These are phyloP conservation scores for Fusarium subglutinans DNA, from an alignment of 2,329 filamentous ascomycete genomes.

Conservation along the genomic window DNA sequence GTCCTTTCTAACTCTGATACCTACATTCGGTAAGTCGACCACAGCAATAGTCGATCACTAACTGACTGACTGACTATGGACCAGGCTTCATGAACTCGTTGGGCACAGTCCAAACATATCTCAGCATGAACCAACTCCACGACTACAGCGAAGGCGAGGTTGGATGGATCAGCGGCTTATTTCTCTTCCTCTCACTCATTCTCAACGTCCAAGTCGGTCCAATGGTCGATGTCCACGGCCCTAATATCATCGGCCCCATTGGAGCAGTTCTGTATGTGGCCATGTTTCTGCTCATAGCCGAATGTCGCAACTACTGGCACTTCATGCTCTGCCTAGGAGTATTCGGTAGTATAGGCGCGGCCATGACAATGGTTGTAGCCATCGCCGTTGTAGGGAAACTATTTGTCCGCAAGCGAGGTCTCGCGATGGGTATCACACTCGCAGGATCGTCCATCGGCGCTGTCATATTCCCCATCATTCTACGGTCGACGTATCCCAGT, in stretches of 20 bases:
- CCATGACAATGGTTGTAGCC: conserved; percentile 49
- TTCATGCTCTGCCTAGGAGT: conserved; percentile 57
- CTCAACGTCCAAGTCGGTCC: conserved; percentile 59
- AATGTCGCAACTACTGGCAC: conserved; percentile 59
- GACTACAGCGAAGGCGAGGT: conserved; percentile 54
- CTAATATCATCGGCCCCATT: conserved; percentile 50
- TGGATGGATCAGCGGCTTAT: conserved; percentile 60
- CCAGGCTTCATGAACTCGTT: conserved; percentile 58
- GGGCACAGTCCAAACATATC: conserved; percentile 59
- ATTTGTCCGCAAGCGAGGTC: conserved; percentile 37
- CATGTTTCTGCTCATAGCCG: conserved; percentile 56
- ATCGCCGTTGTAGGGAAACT: conserved; percentile 47
- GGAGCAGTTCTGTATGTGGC: conserved; percentile 50
- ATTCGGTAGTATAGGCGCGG: conserved; percentile 53
- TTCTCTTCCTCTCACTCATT: conserved; percentile 55
- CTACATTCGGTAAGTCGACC: conserved; percentile 35
- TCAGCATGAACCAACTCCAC: conserved; percentile 55
- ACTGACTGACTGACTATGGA: conserved; percentile 9
- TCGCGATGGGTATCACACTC: conserved; percentile 42
- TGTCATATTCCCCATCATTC: conserved; percentile 48
- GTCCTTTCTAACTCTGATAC: conserved; percentile 34
- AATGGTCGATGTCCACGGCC: conserved; percentile 58
- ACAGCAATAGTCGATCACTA: no score
- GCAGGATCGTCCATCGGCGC: conserved; percentile 43
- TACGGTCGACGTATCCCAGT: conserved; percentile 41